Conservation (phyloP, 148 eudicot species). For the Limonium bicolor region DNA sequence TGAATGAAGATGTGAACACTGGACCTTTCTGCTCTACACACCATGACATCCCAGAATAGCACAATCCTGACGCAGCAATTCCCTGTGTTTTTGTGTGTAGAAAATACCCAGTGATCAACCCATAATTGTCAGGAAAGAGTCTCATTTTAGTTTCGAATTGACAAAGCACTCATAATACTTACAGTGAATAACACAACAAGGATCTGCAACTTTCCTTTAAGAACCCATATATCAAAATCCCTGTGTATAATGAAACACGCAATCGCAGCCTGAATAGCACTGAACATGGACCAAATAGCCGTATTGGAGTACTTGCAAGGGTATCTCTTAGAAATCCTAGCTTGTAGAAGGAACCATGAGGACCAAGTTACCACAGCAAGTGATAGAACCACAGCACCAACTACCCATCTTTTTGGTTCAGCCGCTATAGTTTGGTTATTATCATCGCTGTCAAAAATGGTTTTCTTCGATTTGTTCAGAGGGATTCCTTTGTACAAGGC, state of each 20-base stretch:
- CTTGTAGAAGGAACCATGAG: constrained; percentile 67
- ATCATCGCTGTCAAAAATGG: constrained; percentile 1
- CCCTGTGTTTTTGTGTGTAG: too few species aligned
- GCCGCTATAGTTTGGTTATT: background rate
- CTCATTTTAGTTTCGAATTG: too few species aligned
- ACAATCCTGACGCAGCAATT: constrained; percentile 44
- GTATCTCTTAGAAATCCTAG: constrained; percentile 39
- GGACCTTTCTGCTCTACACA: constrained; percentile 63
- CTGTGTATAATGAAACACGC: constrained; percentile 26
- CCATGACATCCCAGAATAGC: constrained; percentile 70
- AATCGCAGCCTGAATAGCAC: constrained; percentile 43
- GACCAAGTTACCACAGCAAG: constrained; percentile 43
- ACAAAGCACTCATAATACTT: too few species aligned
- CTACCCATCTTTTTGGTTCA: constrained; percentile 15
- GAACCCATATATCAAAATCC: constrained; percentile 35
- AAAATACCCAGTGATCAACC: too few species aligned
- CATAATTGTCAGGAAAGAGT: too few species aligned
- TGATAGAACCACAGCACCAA: constrained; percentile 34
- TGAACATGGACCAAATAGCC: constrained; percentile 35
- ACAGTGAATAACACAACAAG: constrained; percentile 40
- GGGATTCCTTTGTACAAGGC: constrained; percentile 49
- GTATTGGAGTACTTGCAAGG: constrained; percentile 54
- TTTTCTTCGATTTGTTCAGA: constrained; percentile 11
- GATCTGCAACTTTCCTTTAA: constrained; percentile 45
- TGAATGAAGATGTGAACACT: constrained; percentile 61